phyloP scores from a whole-genome alignment of 371 early-diverging fungal genomes.

The Dichotomocladium elegans region DNA sequence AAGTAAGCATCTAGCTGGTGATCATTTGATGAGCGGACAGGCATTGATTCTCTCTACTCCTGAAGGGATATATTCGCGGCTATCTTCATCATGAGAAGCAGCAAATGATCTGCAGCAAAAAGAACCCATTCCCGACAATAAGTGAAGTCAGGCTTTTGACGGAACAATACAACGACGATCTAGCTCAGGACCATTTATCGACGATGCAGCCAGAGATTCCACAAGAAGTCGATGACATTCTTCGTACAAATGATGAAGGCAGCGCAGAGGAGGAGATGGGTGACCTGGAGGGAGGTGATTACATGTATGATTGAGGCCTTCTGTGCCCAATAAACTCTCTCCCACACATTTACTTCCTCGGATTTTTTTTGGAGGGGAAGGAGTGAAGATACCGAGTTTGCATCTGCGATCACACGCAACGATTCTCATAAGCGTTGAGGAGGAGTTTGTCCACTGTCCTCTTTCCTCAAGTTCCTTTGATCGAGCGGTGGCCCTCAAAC shows the following conservation, averaged over 20 bases:
- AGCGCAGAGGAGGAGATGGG: no score
- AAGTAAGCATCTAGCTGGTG: slow-evolving; percentile 19
- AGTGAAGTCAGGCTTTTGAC: slow-evolving; percentile 10
- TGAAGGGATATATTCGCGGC: slow-evolving; percentile 84
- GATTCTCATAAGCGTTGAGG: no score
- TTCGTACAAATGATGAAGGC: slow-evolving; percentile 11
- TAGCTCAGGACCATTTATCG: slow-evolving; percentile 1
- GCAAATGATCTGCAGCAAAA: slow-evolving; percentile 70
- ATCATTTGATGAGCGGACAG: background rate
- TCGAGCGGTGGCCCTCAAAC: no score
- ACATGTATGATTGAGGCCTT: no score
- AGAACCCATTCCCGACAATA: slow-evolving; percentile 72
- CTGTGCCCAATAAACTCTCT: no score
- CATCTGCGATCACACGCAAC: no score
- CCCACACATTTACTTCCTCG: no score
- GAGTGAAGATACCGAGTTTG: no score
- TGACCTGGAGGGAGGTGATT: no score
- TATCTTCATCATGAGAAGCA: slow-evolving; percentile 82
- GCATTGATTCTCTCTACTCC: slow-evolving; percentile 2
- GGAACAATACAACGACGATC: slow-evolving; percentile 16
- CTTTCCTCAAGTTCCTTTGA: no score
- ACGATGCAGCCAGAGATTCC: slow-evolving; percentile 8
- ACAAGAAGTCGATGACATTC: background rate
- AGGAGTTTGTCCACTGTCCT: no score
- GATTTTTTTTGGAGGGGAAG: no score